Conservation (phyloP, 345 rosid species). For the Hibiscus mutabilis region DNA sequence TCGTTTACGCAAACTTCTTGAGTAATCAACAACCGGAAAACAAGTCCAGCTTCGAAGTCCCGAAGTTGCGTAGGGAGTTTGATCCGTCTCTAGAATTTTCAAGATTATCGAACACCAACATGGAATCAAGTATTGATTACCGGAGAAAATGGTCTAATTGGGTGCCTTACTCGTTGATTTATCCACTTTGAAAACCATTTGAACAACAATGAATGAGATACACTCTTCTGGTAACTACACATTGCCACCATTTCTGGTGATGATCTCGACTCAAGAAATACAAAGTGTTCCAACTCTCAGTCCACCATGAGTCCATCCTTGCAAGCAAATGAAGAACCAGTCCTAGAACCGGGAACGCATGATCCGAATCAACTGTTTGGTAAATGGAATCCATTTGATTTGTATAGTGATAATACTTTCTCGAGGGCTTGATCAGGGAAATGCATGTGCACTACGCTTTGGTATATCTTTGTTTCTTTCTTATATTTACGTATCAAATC, state of each 20-base stretch:
- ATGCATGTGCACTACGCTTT: background rate
- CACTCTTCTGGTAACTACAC: slow-evolving; percentile 14
- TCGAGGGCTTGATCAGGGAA: slow-evolving; percentile 15
- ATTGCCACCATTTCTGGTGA: slow-evolving; percentile 42
- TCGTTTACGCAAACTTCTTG: slow-evolving; percentile 53
- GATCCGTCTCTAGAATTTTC: slow-evolving; percentile 22
- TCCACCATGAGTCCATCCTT: slow-evolving; percentile 17
- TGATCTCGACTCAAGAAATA: slow-evolving; percentile 22
- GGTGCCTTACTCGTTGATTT: slow-evolving; percentile 11
- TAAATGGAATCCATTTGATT: slow-evolving; percentile 39
- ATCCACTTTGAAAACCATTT: slow-evolving; percentile 9
- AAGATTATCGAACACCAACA: background rate
- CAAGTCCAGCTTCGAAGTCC: slow-evolving; percentile 8
- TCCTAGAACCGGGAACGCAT: slow-evolving; percentile 24
- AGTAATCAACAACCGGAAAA: slow-evolving; percentile 31
- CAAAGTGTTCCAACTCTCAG: slow-evolving; percentile 24
- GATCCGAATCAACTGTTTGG: slow-evolving; percentile 28
- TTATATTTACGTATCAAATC: background rate
- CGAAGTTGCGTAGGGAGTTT: slow-evolving; percentile 19
- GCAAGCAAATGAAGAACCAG: slow-evolving; percentile 16
- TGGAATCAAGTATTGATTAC: background rate
- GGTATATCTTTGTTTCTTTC: background rate
- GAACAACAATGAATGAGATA: slow-evolving; percentile 14
- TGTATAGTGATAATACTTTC: slow-evolving; percentile 29
- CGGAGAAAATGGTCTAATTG: slow-evolving; percentile 14